phyloP scores from a whole-genome alignment of 2,329 filamentous ascomycete species.

The Xylariaceae sp. region DNA sequence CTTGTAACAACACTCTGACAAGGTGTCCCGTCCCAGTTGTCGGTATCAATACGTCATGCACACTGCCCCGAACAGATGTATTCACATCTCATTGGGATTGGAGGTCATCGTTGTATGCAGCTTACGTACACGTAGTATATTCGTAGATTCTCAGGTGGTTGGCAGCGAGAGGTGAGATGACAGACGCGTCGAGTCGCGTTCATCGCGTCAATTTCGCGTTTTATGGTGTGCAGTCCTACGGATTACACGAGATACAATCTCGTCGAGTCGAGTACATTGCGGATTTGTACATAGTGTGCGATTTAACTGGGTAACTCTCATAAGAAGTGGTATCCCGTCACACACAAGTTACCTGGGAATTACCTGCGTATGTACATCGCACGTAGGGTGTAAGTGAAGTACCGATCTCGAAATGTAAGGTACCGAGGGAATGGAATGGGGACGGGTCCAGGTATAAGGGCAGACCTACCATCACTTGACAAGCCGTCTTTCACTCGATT shows the following conservation, averaged over 20 bases:
- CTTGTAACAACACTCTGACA: too few species aligned
- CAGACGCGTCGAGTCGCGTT: slow-evolving; percentile 26
- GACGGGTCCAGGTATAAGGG: background rate
- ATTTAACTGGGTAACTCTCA: too few species aligned
- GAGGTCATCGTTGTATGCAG: background rate
- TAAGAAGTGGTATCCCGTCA: too few species aligned
- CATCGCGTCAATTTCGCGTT: slow-evolving; percentile 28
- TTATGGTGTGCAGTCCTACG: background rate
- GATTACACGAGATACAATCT: background rate
- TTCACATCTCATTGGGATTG: background rate
- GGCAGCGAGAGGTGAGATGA: background rate
- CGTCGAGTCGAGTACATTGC: background rate
- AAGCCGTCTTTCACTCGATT: background rate
- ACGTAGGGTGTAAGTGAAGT: too few species aligned
- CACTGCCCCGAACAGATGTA: background rate
- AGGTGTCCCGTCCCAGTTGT: too few species aligned
- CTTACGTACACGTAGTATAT: background rate
- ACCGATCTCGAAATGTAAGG: background rate
- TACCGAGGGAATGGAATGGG: background rate
- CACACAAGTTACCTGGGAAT: too few species aligned
- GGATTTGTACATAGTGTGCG: background rate
- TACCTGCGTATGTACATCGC: too few species aligned
- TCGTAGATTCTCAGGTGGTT: background rate
- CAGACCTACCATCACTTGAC: background rate
- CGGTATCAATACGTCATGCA: too few species aligned